Base-by-base conservation (phyloP, 1,139 yeast species). In the Suhomyces panamericanus region DNA sequence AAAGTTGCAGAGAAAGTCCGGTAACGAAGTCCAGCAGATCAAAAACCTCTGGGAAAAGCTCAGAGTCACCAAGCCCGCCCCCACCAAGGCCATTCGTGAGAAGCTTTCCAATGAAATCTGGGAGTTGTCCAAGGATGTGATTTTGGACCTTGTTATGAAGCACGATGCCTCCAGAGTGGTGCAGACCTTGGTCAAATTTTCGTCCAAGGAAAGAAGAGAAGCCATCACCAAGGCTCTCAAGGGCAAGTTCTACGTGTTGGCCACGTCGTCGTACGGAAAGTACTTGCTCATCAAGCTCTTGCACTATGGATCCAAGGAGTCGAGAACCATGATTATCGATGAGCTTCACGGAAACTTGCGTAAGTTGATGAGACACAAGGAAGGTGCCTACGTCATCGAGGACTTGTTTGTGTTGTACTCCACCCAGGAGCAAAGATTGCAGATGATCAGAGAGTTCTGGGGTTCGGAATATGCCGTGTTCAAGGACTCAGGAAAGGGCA, bases 331-430 rank as follows among this genome's bases (percentile, higher is more conserved):
- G 32, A 87, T 93, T 46, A 78, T 91, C 46, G 78, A 85, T 60
- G 97, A 89, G 67, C 76, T 93, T 51, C 96, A 90, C 60, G 98
- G 98, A 42, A 85, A 85, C 58, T 80, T 89, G 57, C 77, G 97
- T 64, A 91, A 89, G 66, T 76, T 93, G 53, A 90, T 93, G 95
- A 84, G 95, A 75, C 98, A 93, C 68, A 85, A 86, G 69, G 98
- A 93, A 75, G 99, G 98, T 69, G 98, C 98, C n/a, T 90, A 93
- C 60, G 98, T 93, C 33, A 91, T 91, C 52, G 98, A 93, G 69
- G 99, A 93, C 73, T 77, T 90, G 57, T 93, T 77, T 63, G 88
- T 90, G 26, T 81, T 90, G 53, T 93, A 91, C 65, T 81, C 96
- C 5, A 82, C 90, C 26, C 78, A 85, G 35, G 88, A 84, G 50